Evolutionary conservation across 192 early-diverging fungal species (phyloP), one percentile per base, ranked within the genome.

Genomic region (Coemansia sp.): DNA sequence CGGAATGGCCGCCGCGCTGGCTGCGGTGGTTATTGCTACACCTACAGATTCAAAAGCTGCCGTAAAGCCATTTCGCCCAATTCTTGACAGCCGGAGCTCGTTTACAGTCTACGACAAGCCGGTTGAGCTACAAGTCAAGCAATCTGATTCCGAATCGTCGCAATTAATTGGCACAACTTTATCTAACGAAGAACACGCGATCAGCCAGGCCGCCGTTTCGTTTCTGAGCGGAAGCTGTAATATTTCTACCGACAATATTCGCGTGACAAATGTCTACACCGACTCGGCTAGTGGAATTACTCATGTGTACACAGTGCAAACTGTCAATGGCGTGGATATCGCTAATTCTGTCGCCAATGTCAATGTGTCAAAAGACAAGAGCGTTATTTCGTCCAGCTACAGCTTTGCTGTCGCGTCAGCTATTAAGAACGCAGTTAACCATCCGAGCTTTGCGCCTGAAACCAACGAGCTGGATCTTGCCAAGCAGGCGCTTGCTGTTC

Each of bases 51-150:
- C 41, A 12, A n/a, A 45, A 15, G 29, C 27, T 37, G 9, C 32
- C 5, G 35, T 57, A 12, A 57, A 57, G 29, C 55, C 55, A n/a
- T 57, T 57, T 57, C 6, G 6, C 15, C 55, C 55, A 2, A 15
- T 57, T 57, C 55, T 37, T 19, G 1, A 23, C 2, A 27, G 29
- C 9, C 35, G 9, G 23, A 29, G 35, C 27, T 9, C 29, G 29
- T 57, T 57, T 57, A 14, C 9, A n/a, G 55, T 57, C n/a, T 29
- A 57, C 19, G 25, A 57, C n/a, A 37, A 57, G 29, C 55, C 55
- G 9, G 29, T 57, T 57, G 29, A 45, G 41, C 41, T 45, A 5
- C 41, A 45, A n/a, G 41, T 45, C 41, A 15, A 45, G 41, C 15
- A 12, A 10, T n/a, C 41, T n/a, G 41, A 45, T 15, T 12, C 41